These are phyloP conservation scores for Metschnikowia similis DNA, from an alignment of 805 yeast species.

Conservation along the genomic window DNA sequence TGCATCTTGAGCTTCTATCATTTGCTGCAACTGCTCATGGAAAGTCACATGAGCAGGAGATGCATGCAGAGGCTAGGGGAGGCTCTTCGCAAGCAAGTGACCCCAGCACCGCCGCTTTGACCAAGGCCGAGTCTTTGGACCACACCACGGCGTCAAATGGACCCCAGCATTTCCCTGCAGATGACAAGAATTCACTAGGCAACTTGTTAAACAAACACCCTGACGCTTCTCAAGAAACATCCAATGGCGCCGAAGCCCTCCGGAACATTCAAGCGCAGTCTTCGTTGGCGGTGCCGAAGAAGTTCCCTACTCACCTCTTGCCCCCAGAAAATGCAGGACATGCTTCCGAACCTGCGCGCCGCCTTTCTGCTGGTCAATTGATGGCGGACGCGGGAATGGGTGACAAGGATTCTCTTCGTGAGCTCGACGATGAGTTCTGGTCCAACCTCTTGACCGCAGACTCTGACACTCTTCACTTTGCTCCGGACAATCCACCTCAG, in stretches of 20 bases:
- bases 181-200: not conserved
- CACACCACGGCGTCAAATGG: not conserved
- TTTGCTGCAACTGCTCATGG: conserved; percentile 17
- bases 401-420: conserved; percentile 40
- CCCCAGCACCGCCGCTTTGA: not conserved
- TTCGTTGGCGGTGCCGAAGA: not conserved
- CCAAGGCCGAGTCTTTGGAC: not conserved
- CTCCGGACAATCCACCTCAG: conserved; percentile 17
- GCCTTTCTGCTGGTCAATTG: not conserved
- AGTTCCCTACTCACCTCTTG: not conserved
- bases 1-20: conserved; percentile 17
- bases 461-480: conserved; percentile 32
- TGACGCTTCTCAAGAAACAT: not conserved
- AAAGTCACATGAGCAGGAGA: conserved; percentile 4
- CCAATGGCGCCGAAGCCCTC: not conserved
- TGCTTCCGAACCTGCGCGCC: not conserved
- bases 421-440: conserved; percentile 71
- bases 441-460: conserved; percentile 45
- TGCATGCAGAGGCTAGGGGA: not conserved
- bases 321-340: not conserved
- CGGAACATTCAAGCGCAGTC: not conserved
- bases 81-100: not conserved
- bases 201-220: conserved; percentile 1
- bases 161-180: not conserved
- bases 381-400: conserved; percentile 4